Conservation (phyloP, 228 moss, liverwort and hornwort genomes). For the Sphagnum magellanicum region DNA sequence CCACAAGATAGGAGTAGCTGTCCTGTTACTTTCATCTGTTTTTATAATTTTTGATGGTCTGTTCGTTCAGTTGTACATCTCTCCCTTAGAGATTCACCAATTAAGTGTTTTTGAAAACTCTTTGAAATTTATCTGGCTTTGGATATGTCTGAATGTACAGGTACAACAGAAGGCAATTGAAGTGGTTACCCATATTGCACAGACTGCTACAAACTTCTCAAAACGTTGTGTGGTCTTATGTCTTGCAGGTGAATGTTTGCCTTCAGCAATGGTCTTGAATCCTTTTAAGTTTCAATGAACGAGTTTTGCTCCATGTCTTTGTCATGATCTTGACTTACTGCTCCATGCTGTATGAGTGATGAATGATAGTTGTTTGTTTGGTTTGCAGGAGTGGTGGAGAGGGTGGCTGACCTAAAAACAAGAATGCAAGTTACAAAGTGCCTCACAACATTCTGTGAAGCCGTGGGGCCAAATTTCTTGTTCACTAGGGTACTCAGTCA, state of each 20-base stretch:
- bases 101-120: no score
- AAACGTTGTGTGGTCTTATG: conserved; percentile 92
- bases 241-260: conserved; percentile 35
- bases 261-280: background rate
- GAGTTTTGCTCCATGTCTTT: no score
- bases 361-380: no score
- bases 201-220: conserved; percentile 68
- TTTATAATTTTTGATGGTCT: no score
- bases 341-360: no score
- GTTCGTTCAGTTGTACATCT: no score
- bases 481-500: conserved; percentile 41
- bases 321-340: no score
- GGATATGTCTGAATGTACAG: conserved; percentile 14
- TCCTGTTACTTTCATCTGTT: no score
- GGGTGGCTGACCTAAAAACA: conserved; percentile 79
- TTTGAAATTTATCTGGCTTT: no score
- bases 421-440: conserved; percentile 90
- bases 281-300: background rate
- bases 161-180: conserved; percentile 96
- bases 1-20: no score
- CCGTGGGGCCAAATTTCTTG: conserved; percentile 84
- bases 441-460: conserved; percentile 88
- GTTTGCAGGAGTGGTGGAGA: conserved; percentile 71
- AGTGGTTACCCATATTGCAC: conserved; percentile 62
- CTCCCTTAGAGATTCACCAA: no score